These are phyloP conservation scores for Cymbopogon citratus DNA, from an alignment of 176 grass and related monocot genomes.

Conservation along the genomic window DNA sequence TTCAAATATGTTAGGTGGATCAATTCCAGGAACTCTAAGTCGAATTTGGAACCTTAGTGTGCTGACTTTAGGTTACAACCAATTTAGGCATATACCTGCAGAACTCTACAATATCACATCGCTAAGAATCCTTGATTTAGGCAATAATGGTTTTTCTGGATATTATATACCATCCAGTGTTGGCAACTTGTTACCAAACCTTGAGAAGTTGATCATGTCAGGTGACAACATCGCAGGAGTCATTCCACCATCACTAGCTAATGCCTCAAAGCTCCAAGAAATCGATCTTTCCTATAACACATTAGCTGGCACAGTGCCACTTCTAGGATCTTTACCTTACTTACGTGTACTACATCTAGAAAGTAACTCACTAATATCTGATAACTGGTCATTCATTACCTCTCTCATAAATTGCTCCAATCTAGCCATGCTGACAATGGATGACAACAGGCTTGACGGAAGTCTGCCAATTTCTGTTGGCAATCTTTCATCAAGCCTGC, in stretches of 20 bases:
- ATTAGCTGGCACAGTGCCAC: not conserved
- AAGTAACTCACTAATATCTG: not conserved
- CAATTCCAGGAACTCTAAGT: not conserved
- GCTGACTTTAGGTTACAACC: not conserved
- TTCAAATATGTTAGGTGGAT: not conserved
- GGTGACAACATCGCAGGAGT: not conserved
- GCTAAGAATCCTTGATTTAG: not conserved
- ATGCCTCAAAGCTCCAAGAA: rapidly evolving
- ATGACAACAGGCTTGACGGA: not conserved
- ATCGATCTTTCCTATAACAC: not conserved
- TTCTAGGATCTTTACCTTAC: not conserved
- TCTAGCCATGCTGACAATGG: not conserved
- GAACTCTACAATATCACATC: not conserved
- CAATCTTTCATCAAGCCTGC: not conserved
- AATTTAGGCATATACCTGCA: not conserved
- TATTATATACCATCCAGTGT: not conserved
- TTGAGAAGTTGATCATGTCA: not conserved
- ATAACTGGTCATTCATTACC: not conserved
- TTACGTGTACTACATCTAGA: not conserved
- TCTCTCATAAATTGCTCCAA: not conserved
- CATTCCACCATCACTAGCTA: slow-evolving; percentile 15
- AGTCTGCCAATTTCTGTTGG: not conserved
- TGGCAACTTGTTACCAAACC: not conserved
- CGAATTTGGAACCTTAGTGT: not conserved
- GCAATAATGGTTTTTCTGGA: not conserved